Base-by-base conservation (phyloP, 495 filamentous ascomycete genomes). In the Bryoglossum gracile region DNA sequence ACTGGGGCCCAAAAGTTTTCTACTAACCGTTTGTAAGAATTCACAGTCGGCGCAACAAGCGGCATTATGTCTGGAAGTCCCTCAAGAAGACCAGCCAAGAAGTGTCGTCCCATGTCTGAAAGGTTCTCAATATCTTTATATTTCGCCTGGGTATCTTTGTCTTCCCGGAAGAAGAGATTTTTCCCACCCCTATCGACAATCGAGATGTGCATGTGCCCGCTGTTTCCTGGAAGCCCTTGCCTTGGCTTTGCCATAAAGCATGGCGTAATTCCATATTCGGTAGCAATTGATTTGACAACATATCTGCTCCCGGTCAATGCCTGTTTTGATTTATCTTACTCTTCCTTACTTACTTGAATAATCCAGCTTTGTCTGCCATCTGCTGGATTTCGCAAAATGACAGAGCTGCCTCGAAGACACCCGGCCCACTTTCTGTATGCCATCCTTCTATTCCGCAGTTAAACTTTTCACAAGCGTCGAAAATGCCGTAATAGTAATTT, bases 1-100 rank as follows among this genome's bases (percentile, higher is more conserved):
- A 98, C 91, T 0, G 92, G 92, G 0, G 92, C 92, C 94, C 94
- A 97, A 68, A 95, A 96, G 63, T 97, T 97, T 72, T 98, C 92
- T 9, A 98, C 92, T 1, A 98, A 75, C 1, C 94, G 83, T 63
- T 98, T 98, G 70, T 97, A 98, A 51, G 85, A 90, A 67, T 98
- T 98, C 63, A 98, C 76, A 4, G 88, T 98, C 1, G 92, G 92
- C 2, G 90, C 94, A 8, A 97, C 70, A 43, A 96, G 64, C 1
- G 94, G 94, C 92, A 98, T 98, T 50, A 98, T 78, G 54, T 96
- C 90, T 10, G 92, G 88, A 3, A 97, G 71, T 0, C 89, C 92
- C 4, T 89, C 83, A 0, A 98, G 69, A 1, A 98, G 65, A 5
- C 94, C 94, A 0, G 92, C 92, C 0, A 98, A 77, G 66, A 98